Base-by-base conservation (phyloP, 2,329 filamentous ascomycete genomes). In the Eurotiales sp. region DNA sequence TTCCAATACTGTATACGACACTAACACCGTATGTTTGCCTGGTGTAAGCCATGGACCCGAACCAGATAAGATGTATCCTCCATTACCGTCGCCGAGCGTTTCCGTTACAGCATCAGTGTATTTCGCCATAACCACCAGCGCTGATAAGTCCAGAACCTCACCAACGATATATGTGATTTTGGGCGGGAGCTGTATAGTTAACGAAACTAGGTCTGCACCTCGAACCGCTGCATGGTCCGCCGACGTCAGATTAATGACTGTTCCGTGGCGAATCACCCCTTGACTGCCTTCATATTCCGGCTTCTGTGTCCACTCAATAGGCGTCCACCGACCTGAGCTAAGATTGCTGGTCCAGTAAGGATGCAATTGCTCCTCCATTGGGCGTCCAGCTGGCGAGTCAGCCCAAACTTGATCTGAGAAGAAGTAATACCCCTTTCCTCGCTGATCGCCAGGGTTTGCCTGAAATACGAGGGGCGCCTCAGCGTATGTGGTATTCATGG, bases 331-430 rank as follows among this genome's bases (percentile, higher is more conserved):
- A 6, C 40, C 40, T 25, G 22, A 29, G 40, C 40, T 43, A 21
- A 43, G 22, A 27, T 27, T 10, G 12, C n/a, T 27, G 8, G n/a
- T 43, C 40, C 40, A 43, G 3, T 43, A 43, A 8, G 40, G 40
- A 17, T 43, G 40, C 23, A 43, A 27, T 6, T 43, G 40, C 22
- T 43, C 40, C 22, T 43, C 40, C 40, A 43, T 25, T 7, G 40
- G 23, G 0, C 29, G 4, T 15, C 40, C 40, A 5, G 40, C 22
- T 4, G 40, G 40, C 12, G 40, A 43, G 11, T 29, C n/a, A 43
- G 40, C 40, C 40, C 40, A 43, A 11, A 43, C 29, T 8, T 43
- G 40, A 43, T 43, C 40, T 3, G 40, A 43, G 40, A 19, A 43
- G n/a, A 43, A 27, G n/a, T 43, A 43, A 15, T 43, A 43, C 3